These are phyloP conservation scores for Thermothielavioides terrestris DNA, from an alignment of 495 filamentous ascomycete genomes.

Conservation along the genomic window DNA sequence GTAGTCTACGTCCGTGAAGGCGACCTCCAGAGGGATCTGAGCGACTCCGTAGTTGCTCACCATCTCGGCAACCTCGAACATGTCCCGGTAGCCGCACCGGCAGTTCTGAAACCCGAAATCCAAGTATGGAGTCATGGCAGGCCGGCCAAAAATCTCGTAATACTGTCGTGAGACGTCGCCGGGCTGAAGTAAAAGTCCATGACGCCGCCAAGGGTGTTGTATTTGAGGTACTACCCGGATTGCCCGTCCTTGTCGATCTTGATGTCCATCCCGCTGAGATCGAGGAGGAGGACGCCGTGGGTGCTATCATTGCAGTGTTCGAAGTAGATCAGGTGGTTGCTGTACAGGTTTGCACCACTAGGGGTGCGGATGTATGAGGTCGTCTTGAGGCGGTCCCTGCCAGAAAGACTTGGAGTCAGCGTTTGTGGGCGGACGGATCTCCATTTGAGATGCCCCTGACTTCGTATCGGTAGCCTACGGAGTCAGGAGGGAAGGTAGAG, in stretches of 20 bases:
- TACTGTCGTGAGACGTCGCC: slow-evolving; percentile 69
- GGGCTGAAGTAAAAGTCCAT: slow-evolving; percentile 83
- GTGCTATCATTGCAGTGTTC: slow-evolving; percentile 64
- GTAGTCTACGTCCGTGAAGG: slow-evolving; percentile 88
- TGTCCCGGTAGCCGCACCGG: slow-evolving; percentile 70
- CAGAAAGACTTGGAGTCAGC: slow-evolving; percentile 65
- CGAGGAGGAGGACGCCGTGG: slow-evolving; percentile 76
- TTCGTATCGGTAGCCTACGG: too few species aligned
- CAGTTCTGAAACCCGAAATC: slow-evolving; percentile 78
- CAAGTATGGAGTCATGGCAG: slow-evolving; percentile 82
- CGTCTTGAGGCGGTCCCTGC: slow-evolving; percentile 59
- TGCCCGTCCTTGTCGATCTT: slow-evolving; percentile 59
- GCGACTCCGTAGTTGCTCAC: slow-evolving; percentile 72
- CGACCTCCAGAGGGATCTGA: slow-evolving; percentile 72
- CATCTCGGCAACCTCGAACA: slow-evolving; percentile 69
- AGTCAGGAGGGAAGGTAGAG: too few species aligned
- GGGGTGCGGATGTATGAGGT: slow-evolving; percentile 67
- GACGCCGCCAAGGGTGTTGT: slow-evolving; percentile 73
- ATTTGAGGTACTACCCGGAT: slow-evolving; percentile 68
- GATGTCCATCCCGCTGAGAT: slow-evolving; percentile 83
- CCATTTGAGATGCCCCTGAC: too few species aligned
- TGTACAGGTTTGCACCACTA: slow-evolving; percentile 64
- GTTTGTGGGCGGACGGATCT: too few species aligned
- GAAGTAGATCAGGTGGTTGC: slow-evolving; percentile 76
- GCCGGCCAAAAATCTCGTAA: slow-evolving; percentile 55